Evolutionary conservation across 2,329 filamentous ascomycete species (phyloP), one percentile per base, ranked within the genome.

Genomic region (Colletotrichum cuscutae): DNA sequence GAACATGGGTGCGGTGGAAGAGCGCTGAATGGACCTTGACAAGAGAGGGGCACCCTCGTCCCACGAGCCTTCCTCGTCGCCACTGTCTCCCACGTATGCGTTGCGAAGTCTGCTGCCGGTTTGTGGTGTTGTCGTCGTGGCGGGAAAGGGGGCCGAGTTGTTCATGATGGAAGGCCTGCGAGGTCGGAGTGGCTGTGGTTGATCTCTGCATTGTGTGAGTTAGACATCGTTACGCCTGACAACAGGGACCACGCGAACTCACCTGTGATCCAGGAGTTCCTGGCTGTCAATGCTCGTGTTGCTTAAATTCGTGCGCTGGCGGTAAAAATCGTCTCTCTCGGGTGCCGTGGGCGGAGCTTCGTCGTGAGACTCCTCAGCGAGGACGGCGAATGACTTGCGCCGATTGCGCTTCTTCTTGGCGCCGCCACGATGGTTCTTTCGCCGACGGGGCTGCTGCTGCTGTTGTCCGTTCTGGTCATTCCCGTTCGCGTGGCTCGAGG

Each of bases 231-330:
- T 53, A 32, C 24, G 24, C 24, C 26, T 37, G 22, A 64, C 77
- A 22, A 69, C 69, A 62, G 11, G 80, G 65, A 70, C 76, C 74
- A 64, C 75, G 30, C 22, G 12, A 60, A 75, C 84, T 74, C 84
- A 93, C 91, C 95, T 90, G 82, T 98, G 96, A 82, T 98, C 96
- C 22, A 98, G 85, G 76, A 98, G 85, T 8, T 90, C 92, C 80
- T 97, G 93, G 81, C 95, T 98, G 76, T 98, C 96, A 75, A 98
- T 85, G 81, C 96, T 98, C 1, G 94, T 95, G 77, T 89, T 92
- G 84, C 96, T 98, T 75, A 92, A 80, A 79, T 93, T 94, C 8
- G 85, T 79, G 64, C 84, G 82, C 71, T 87, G 80, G 76, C 84
- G 81, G 79, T 89, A 89, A 79, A 90, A 87, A 58, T 82, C 84